Conservation (phyloP, 176 grass and related monocot species). For the Bolboschoenus planiculmis region DNA sequence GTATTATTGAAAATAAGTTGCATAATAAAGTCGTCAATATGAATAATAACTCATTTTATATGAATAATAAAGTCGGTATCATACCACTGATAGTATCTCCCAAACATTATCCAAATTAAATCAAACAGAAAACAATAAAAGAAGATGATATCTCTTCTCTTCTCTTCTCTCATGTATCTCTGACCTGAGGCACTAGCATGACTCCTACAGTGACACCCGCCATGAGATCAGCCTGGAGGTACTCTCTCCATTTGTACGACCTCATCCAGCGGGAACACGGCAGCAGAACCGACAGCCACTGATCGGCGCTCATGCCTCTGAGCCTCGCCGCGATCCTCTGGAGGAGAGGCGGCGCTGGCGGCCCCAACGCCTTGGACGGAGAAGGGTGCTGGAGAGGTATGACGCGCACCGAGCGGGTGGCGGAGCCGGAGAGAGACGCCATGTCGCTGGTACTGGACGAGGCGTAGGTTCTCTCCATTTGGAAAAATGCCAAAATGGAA, state of each 20-base stretch:
- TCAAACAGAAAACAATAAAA: neutral
- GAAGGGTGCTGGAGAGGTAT: constrained; percentile 63
- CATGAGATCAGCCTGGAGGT: constrained; percentile 65
- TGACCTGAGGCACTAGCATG: constrained; percentile 98
- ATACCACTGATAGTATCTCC: too few species aligned
- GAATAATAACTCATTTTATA: too few species aligned
- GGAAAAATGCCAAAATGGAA: too few species aligned
- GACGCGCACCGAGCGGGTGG: constrained; percentile 44
- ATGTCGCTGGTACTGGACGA: constrained; percentile 45
- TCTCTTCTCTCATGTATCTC: too few species aligned
- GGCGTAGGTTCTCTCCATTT: constrained; percentile 29
- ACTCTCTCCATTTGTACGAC: constrained; percentile 60
- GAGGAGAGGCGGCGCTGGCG: constrained; percentile 9
- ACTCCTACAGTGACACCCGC: constrained; percentile 92
- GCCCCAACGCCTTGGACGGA: neutral
- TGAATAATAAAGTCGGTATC: too few species aligned
- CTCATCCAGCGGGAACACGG: constrained; percentile 70
- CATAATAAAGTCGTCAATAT: too few species aligned
- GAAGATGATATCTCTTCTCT: too few species aligned
- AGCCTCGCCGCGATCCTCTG: constrained; percentile 31
- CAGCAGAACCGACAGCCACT: constrained; percentile 48
- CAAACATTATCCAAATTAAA: too few species aligned
- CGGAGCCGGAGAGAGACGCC: neutral
- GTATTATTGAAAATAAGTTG: too few species aligned
- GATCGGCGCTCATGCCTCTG: constrained; percentile 40